These are phyloP conservation scores for Talaromyces amestolkiae DNA, from an alignment of 2,329 filamentous ascomycete species.

Conservation along the genomic window DNA sequence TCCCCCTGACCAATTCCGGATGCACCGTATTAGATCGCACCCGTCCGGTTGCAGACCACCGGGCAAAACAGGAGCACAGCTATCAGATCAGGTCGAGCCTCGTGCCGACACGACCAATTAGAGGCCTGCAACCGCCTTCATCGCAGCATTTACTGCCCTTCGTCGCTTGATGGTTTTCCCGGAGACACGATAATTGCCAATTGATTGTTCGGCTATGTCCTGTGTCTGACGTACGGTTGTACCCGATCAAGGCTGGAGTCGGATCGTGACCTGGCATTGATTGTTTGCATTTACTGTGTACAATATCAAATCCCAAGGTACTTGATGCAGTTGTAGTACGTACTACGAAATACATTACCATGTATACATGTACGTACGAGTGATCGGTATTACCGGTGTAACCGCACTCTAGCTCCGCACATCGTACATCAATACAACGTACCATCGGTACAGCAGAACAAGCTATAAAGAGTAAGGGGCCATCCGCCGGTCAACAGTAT, in stretches of 20 bases:
- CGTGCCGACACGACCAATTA: slow-evolving; percentile 28
- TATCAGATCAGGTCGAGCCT: not conserved
- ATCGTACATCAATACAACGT: not conserved
- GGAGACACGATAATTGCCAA: slow-evolving; percentile 16
- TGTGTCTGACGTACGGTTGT: not conserved
- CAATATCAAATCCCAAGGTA: not conserved
- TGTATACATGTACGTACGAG: not conserved
- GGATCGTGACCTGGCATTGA: not conserved
- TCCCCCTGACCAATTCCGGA: slow-evolving; percentile 22
- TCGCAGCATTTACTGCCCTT: not conserved
- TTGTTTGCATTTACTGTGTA: not conserved
- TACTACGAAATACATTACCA: not conserved
- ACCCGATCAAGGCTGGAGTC: not conserved
- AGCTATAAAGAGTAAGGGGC: not conserved
- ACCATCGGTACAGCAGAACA: not conserved
- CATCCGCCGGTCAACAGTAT: slow-evolving; percentile 3
- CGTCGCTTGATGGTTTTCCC: slow-evolving; percentile 2
- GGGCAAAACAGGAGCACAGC: slow-evolving; percentile 39
- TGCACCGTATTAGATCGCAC: slow-evolving; percentile 3
- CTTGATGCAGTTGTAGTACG: not conserved
- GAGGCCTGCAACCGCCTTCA: not conserved
- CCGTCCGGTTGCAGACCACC: slow-evolving; percentile 44
- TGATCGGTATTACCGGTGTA: not conserved
- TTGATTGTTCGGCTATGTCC: slow-evolving; percentile 5
- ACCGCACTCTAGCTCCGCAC: too few species aligned